These are phyloP conservation scores for Curvularia hawaiiensis DNA, from an alignment of 2,329 filamentous ascomycete species.

Conservation along the genomic window DNA sequence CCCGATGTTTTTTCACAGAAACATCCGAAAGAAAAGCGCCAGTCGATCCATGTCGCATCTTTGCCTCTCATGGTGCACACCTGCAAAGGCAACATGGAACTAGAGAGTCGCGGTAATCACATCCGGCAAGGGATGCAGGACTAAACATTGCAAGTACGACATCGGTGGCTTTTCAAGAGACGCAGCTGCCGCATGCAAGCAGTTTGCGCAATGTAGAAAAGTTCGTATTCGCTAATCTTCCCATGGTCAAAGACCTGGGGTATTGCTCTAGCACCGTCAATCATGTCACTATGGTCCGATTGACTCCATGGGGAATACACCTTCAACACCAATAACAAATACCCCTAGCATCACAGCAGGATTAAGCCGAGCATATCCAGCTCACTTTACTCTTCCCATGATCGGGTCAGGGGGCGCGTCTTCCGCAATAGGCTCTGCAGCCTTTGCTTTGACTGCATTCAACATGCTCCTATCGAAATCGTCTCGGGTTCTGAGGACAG, in stretches of 20 bases:
- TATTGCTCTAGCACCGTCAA: conserved; percentile 10
- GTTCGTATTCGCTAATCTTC: conserved; percentile 12
- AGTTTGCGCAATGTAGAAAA: conserved; percentile 1
- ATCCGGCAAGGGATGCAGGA: not conserved
- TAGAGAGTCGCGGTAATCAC: conserved; percentile 1
- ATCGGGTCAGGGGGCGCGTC: conserved; percentile 79
- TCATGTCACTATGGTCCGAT: conserved; percentile 6
- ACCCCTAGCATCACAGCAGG: not conserved
- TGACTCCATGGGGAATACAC: conserved; percentile 6
- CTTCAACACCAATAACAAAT: conserved; percentile 10
- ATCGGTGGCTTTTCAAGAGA: not conserved
- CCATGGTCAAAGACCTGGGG: conserved; percentile 8
- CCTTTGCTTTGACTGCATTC: conserved; percentile 83
- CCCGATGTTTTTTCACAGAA: conserved; percentile 5
- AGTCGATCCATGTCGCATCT: conserved; percentile 11
- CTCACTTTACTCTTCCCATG: conserved; percentile 86
- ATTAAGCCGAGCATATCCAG: not conserved
- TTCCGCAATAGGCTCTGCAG: conserved; percentile 82
- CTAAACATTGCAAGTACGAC: too few relatives aligned
- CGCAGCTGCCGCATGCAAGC: not conserved
- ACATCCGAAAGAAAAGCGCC: conserved; percentile 8
- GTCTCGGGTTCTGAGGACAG: conserved; percentile 82
- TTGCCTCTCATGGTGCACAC: not conserved
- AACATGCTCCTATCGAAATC: conserved; percentile 94
- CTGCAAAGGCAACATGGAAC: not conserved